These are phyloP conservation scores for Climacium dendroides DNA, from an alignment of 225 moss, liverwort and hornwort species.

Conservation along the genomic window DNA sequence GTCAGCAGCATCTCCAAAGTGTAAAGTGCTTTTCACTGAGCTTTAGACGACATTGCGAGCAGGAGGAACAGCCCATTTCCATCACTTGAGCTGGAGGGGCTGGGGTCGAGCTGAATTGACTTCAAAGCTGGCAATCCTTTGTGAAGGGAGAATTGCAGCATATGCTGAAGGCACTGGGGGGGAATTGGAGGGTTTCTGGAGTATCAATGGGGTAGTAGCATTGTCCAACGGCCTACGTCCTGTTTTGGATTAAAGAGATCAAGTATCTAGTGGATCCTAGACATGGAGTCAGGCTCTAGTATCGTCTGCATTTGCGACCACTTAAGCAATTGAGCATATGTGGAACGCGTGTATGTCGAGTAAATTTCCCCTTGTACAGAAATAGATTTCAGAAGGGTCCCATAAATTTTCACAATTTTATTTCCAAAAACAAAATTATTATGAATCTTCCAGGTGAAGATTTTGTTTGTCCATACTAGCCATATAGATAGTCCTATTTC, in stretches of 20 bases:
- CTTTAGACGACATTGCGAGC: not conserved
- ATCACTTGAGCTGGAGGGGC: not conserved
- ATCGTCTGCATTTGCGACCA: not conserved
- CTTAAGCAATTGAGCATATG: no score
- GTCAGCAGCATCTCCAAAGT: not conserved
- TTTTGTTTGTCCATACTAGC: no score
- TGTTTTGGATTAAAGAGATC: not conserved
- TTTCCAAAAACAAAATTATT: no score
- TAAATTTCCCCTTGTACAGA: no score
- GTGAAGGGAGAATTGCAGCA: not conserved
- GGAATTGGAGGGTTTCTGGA: not conserved
- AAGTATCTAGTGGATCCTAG: not conserved
- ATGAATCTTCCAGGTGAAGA: no score
- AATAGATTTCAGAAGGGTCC: no score
- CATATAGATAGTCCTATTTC: no score
- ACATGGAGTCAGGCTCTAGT: not conserved
- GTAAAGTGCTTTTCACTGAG: not conserved
- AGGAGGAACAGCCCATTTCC: not conserved
- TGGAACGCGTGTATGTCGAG: no score
- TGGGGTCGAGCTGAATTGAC: not conserved
- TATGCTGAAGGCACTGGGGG: not conserved
- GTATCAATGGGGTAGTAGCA: not conserved
- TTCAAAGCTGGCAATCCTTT: not conserved
- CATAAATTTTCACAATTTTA: no score
- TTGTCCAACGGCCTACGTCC: not conserved